phyloP scores from a whole-genome alignment of 78 protist genomes.

The Dictyostelium brefeldianum region DNA sequence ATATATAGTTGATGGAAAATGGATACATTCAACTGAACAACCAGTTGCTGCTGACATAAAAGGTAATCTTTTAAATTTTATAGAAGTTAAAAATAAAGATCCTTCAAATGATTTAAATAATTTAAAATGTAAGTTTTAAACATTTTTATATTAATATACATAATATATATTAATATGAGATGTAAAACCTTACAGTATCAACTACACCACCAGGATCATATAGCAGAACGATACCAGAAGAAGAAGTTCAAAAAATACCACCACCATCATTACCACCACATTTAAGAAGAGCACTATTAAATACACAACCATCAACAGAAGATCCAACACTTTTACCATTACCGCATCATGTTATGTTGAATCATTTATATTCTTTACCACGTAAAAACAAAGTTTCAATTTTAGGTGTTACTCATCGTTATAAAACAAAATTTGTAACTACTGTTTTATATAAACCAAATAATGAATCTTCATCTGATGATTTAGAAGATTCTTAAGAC shows the following conservation, averaged over 20 bases:
- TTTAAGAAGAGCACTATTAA: conserved; percentile 87
- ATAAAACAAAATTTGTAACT: conserved; percentile 90
- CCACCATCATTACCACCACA: conserved; percentile 96
- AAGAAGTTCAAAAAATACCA: conserved; percentile 78
- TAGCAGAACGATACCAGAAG: conserved; percentile 79
- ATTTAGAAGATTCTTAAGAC: conserved; percentile 12
- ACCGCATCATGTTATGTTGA: conserved; percentile 95
- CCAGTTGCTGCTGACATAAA: conserved; percentile 82
- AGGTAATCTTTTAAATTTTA: conserved; percentile 85
- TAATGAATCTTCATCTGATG: conserved; percentile 33
- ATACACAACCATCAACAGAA: conserved; percentile 83
- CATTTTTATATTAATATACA: background rate
- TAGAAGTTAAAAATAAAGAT: conserved; percentile 73
- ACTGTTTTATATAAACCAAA: conserved; percentile 89
- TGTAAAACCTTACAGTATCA: conserved; percentile 24
- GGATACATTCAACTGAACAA: conserved; percentile 85
- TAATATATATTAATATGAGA: too few relatives aligned
- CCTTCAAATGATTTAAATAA: conserved; percentile 43
- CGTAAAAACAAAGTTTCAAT: conserved; percentile 84
- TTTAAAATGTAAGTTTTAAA: conserved; percentile 40
- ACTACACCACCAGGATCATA: conserved; percentile 87
- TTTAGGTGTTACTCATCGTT: conserved; percentile 91
- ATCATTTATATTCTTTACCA: conserved; percentile 90
- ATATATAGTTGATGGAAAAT: conserved; percentile 93
- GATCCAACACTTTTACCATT: conserved; percentile 94